Conservation (phyloP, 495 filamentous ascomycete genomes). For the Elaphomyces granulatus region DNA sequence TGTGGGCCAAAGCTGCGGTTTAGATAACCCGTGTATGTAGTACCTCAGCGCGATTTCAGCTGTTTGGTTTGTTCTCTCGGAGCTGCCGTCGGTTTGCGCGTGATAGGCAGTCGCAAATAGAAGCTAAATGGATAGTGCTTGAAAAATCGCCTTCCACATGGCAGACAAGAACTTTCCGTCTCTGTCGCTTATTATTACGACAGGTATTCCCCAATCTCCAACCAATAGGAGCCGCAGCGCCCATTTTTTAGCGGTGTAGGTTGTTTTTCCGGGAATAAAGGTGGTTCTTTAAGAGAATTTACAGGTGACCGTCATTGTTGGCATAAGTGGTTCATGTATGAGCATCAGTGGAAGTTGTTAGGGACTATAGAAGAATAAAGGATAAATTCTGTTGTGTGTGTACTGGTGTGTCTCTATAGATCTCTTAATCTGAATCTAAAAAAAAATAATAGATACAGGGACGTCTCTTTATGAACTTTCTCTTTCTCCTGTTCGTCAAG, state of each 20-base stretch:
- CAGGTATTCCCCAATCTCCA: conserved; percentile 2
- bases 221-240: not conserved
- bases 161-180: not conserved
- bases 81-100: conserved; percentile 9
- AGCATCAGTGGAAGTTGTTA: too few relatives aligned
- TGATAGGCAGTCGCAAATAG: conserved; percentile 6
- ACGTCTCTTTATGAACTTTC: too few relatives aligned
- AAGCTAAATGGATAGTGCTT: not conserved
- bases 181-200: not conserved
- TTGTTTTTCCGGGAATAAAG: not conserved
- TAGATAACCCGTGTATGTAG: not conserved
- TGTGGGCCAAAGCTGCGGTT: not conserved
- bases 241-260: not conserved
- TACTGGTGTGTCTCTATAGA: too few relatives aligned
- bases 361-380: too few relatives aligned
- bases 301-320: not conserved
- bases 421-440: too few relatives aligned
- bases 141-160: conserved; percentile 6
- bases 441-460: too few relatives aligned
- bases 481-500: too few relatives aligned
- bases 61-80: conserved; percentile 9
- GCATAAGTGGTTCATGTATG: too few relatives aligned
- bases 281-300: not conserved
- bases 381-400: too few relatives aligned
- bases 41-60: conserved; percentile 8